Base-by-base conservation (phyloP, 345 rosid genomes). In the Rubroshorea leprosula region DNA sequence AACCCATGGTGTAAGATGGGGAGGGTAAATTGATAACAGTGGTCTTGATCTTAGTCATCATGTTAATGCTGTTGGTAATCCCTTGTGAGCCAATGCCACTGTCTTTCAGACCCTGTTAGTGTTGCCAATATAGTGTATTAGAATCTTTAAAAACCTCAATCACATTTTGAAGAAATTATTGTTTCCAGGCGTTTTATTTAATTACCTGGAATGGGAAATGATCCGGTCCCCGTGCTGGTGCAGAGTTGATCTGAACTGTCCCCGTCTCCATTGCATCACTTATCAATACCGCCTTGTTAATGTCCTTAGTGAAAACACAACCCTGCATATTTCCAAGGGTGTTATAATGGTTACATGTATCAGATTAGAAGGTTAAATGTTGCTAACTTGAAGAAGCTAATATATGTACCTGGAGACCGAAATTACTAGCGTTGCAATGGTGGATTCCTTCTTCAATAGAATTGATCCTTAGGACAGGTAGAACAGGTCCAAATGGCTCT, bases 201-300 rank as follows among this genome's bases (percentile, higher is more conserved):
- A n/a, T n/a, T n/a, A n/a, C n/a, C n/a, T 93, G 99, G 83, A 93
- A 93, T 31, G 99, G 99, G 60, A 93, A 93, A 68, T 93, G 99
- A 59, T 93, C 99, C 0, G 99, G 99, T 35, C 99, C 99, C 7
- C 99, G 90, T 72, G 99, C 99, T 0, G 99, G 99, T 0, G 99
- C 99, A 0, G 99, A 93, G 86, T 93, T 93, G 54, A 93, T 93
- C 78, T 87, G 99, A 66, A 93, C 97, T 0, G 99, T 89, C n/a
- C 99, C 99, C 0, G 99, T 83, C 75, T 93, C 99, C 99, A 93
- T 93, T 48, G 99, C 97, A 25, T 93, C 97, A 55, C 97, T 82
- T 55, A 89, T 82, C 76, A 93, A 46, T 54, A 93, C 69, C 16
- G 99, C 99, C 65, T 89, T 93, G 68, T 85, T 90, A 58, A 93